Base-by-base conservation (phyloP, 495 filamentous ascomycete genomes). In the Penicillium parvum region DNA sequence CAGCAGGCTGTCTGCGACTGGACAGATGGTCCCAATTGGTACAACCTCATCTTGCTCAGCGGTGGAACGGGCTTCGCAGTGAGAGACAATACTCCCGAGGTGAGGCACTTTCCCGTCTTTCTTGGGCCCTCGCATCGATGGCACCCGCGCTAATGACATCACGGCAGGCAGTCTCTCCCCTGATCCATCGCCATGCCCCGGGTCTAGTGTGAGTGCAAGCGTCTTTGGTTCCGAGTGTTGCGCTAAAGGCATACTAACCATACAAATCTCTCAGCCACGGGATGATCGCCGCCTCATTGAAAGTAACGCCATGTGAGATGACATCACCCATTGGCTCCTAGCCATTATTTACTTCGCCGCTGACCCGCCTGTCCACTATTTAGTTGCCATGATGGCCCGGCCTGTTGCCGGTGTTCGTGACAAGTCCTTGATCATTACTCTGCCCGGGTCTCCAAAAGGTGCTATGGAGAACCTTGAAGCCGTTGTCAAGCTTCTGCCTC, bases 371-470 rank as follows among this genome's bases (percentile, higher is more conserved):
- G 55, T 29, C 11, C 40, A 49, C 32, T 11, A 15, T 29, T 5
- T 48, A 95, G 88, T 97, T 68, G 94, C 91, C n/a, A 81, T 95
- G 69, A 97, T 97, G 92, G 85, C 92, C 41, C 79, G 92, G 41
- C 90, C 92, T 10, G 86, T 96, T 37, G 94, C 94, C 35, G 92
- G 92, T 7, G 83, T 94, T 8, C 76, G 92, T 21, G 81, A 90
- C 47, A 82, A 82, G 47, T 82, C 89, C 5, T 65, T 99, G 37
- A 88, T 99, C 32, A 68, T 96, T 34, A 97, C 92, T 0, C 73
- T 99, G 27, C 92, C 92, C 0, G 92, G 92, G 17, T 96, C 92
- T 2, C 94, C 94, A 1, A 96, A 95, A 70, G 92, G 90, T n/a
- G 92, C 92, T 3, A 84, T 79, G 55, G 92, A 99, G 67, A 99